A percentile compares a stretch with the other conserved stretches of the same genome.
phyloP scores from a whole-genome alignment of 139 green algal genomes.

The Picocystis salinarum region DNA sequence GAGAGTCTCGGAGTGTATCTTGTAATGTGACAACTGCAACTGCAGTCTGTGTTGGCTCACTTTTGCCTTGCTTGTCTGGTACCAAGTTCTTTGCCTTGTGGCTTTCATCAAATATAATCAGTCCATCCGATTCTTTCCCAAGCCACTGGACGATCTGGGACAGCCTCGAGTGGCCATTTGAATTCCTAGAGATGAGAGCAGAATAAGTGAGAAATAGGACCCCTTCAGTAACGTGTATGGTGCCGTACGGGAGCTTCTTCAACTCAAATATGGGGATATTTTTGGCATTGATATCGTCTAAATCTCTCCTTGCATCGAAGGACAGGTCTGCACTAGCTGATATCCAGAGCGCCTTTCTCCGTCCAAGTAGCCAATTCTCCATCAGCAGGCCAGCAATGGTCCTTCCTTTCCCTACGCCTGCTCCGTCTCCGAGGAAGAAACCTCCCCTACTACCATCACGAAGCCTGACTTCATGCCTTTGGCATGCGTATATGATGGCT shows the following conservation, averaged over 20 bases:
- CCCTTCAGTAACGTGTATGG: slow-evolving; percentile 16
- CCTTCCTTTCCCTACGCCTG: slow-evolving; percentile 66
- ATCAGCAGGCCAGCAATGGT: slow-evolving; percentile 49
- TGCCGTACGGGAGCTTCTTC: no score
- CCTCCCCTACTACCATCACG: slow-evolving; percentile 16
- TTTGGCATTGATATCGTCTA: not conserved
- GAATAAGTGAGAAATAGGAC: slow-evolving; percentile 60
- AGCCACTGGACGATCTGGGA: slow-evolving; percentile 43
- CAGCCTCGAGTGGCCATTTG: slow-evolving; percentile 10
- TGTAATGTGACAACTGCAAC: slow-evolving; percentile 54
- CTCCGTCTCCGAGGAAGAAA: slow-evolving; percentile 71
- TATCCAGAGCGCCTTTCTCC: slow-evolving; percentile 45
- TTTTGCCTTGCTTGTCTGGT: slow-evolving; percentile 1
- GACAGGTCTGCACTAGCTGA: slow-evolving; percentile 42
- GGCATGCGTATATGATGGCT: slow-evolving; percentile 17
- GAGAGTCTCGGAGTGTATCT: slow-evolving; percentile 49
- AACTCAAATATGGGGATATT: not conserved
- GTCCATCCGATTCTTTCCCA: not conserved
- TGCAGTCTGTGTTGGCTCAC: slow-evolving; percentile 39
- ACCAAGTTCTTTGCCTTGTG: slow-evolving; percentile 89
- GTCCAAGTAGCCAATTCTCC: slow-evolving; percentile 33
- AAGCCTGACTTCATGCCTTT: slow-evolving; percentile 4
- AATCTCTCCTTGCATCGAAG: not conserved
- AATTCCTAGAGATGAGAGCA: slow-evolving; percentile 10
- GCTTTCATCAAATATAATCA: slow-evolving; percentile 52